Conservation (phyloP, 441 rosid genomes). For the Euphorbia schlechtendalii region DNA sequence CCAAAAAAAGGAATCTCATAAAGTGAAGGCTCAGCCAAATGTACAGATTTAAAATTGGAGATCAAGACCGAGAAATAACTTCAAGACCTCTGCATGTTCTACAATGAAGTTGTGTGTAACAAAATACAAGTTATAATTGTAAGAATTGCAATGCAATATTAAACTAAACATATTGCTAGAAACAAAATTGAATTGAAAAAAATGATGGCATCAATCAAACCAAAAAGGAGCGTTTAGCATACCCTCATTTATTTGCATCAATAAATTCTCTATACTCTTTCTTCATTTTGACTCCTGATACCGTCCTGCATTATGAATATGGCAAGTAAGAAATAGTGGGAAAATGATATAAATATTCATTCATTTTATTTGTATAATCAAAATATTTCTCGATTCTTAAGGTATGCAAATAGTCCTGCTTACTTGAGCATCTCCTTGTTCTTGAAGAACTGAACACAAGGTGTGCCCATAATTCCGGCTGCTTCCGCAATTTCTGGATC, state of each 20-base stretch:
- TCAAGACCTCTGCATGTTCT: slow-evolving; percentile 26
- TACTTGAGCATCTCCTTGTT: slow-evolving; percentile 88
- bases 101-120: slow-evolving; percentile 15
- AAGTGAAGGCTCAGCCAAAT: neutral
- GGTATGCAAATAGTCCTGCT: slow-evolving; percentile 9
- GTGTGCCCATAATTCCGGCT: slow-evolving; percentile 97
- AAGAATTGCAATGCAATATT: slow-evolving; percentile 26
- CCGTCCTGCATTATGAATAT: slow-evolving; percentile 43
- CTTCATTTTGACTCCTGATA: slow-evolving; percentile 95
- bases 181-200: slow-evolving; percentile 58
- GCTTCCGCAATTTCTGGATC: slow-evolving; percentile 93
- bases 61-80: slow-evolving; percentile 7
- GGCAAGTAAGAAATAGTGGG: slow-evolving; percentile 4
- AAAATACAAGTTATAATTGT: slow-evolving; percentile 16
- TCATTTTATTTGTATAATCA: neutral
- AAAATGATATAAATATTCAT: neutral
- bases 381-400: neutral
- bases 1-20: neutral
- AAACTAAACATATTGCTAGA: slow-evolving; percentile 23
- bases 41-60: slow-evolving; percentile 11
- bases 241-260: slow-evolving; percentile 65
- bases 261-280: slow-evolving; percentile 84
- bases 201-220: slow-evolving; percentile 24
- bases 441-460: slow-evolving; percentile 93
- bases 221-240: slow-evolving; percentile 17